Percentiles rank a stretch among this genome's conserved stretches.
phyloP scores from a whole-genome alignment of 1,284 basidiomycete genomes.

The Schizophyllum amplum region DNA sequence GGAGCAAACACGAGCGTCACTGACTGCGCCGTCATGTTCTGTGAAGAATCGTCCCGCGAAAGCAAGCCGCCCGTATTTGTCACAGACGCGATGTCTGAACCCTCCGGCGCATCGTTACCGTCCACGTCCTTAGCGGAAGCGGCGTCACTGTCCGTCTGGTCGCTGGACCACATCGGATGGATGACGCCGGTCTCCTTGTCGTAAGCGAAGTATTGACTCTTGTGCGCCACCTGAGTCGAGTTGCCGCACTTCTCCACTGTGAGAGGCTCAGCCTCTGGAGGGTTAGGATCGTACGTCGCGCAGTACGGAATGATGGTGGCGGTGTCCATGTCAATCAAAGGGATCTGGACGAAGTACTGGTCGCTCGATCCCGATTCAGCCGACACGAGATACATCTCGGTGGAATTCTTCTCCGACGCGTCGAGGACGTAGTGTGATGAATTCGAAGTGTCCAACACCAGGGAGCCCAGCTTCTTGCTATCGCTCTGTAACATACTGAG shows the following conservation, averaged over 20 bases:
- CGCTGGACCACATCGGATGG: constrained; percentile 41
- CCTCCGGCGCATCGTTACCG: constrained; percentile 1
- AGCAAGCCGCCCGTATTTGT: neutral
- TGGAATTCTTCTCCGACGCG: constrained; percentile 45
- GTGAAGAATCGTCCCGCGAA: constrained; percentile 6
- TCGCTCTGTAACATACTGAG: too few species aligned
- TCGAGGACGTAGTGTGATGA: constrained; percentile 37
- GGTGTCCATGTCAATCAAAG: constrained; percentile 30
- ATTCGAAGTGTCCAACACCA: constrained; percentile 31
- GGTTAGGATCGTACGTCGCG: constrained; percentile 51
- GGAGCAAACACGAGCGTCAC: constrained; percentile 42
- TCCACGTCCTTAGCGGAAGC: neutral
- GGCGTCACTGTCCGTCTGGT: constrained; percentile 10
- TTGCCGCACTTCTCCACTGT: constrained; percentile 36
- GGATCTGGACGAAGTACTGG: constrained; percentile 29
- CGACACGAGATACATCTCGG: constrained; percentile 40
- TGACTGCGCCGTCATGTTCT: constrained; percentile 7
- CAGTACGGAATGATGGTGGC: constrained; percentile 39
- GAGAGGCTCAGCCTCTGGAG: constrained; percentile 38
- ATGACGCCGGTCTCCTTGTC: constrained; percentile 38
- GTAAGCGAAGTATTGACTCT: constrained; percentile 55
- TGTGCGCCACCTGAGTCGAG: constrained; percentile 20
- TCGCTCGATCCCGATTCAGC: constrained; percentile 4
- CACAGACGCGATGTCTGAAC: constrained; percentile 1
- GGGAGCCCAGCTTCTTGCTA: constrained; percentile 33